Evolutionary conservation across 768 basidiomycete species (phyloP).

Genomic region (Podaxis sp.): DNA sequence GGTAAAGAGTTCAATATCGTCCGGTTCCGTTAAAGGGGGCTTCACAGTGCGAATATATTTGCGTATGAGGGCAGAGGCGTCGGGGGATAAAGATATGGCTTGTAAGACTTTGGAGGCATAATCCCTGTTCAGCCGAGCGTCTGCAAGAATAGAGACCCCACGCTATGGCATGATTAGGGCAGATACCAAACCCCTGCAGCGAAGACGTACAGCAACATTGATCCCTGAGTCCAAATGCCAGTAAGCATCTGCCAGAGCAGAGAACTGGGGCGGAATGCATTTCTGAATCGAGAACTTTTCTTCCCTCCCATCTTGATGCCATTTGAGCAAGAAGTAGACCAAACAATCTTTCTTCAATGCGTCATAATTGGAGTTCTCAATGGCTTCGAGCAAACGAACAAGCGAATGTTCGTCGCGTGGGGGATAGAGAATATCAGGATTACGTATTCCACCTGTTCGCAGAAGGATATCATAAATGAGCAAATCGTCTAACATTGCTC

Average conservation of each 20-base stretch:
- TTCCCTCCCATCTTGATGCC: conserved; percentile 65
- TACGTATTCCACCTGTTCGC: conserved; percentile 53
- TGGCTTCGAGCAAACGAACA: conserved; percentile 53
- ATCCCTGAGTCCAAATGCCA: conserved; percentile 74
- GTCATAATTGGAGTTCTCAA: conserved; percentile 63
- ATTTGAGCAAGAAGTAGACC: conserved; percentile 77
- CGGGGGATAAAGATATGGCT: conserved; percentile 48
- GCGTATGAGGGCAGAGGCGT: conserved; percentile 54
- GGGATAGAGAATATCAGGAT: conserved; percentile 63
- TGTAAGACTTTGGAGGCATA: conserved; percentile 76
- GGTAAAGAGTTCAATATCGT: conserved; percentile 67
- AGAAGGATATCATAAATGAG: conserved; percentile 77
- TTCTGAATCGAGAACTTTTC: conserved; percentile 44
- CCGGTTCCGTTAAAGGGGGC: conserved; percentile 62
- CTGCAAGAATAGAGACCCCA: conserved; percentile 70
- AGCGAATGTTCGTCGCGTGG: conserved; percentile 54
- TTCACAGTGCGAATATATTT: conserved; percentile 75
- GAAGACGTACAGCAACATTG: conserved; percentile 52
- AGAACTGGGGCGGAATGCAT: conserved; percentile 74
- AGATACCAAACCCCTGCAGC: neutral
- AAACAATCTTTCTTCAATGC: conserved; percentile 76
- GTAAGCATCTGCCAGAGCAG: conserved; percentile 76
- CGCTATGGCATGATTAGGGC: conserved; percentile 33
- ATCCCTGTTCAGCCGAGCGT: conserved; percentile 70
- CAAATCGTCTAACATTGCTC: conserved; percentile 54